Percentiles rank a stretch among this genome's conserved stretches.
These are phyloP conservation scores for Trametes maxima DNA, from an alignment of 768 basidiomycete species.

Conservation along the genomic window DNA sequence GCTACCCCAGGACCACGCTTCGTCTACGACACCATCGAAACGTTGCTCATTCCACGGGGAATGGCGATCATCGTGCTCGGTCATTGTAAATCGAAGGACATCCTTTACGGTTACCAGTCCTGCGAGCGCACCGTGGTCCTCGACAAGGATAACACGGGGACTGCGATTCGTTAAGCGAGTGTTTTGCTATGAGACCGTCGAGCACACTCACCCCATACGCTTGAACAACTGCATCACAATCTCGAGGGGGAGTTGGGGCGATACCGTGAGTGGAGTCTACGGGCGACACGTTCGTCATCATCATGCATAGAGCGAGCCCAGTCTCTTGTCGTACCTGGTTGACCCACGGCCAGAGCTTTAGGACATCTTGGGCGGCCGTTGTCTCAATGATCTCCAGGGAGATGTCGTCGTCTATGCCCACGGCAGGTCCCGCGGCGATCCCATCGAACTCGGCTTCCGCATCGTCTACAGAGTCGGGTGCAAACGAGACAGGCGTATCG, in stretches of 20 bases:
- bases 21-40: conserved; percentile 32
- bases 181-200: not conserved
- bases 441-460: conserved; percentile 48
- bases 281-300: not conserved
- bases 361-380: conserved; percentile 54
- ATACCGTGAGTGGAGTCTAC: conserved; percentile 93
- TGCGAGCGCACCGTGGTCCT: conserved; percentile 76
- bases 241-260: conserved; percentile 89
- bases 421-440: conserved; percentile 47
- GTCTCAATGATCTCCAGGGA: conserved; percentile 65
- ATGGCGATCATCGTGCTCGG: conserved; percentile 28
- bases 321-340: conserved; percentile 69
- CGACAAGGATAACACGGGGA: conserved; percentile 94
- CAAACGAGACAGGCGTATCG: conserved; percentile 77
- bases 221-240: conserved; percentile 98
- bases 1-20: conserved; percentile 28
- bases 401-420: conserved; percentile 70
- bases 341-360: conserved; percentile 88
- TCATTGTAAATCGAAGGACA: conserved; percentile 80
- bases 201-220: conserved; percentile 83
- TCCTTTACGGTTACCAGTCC: conserved; percentile 97
- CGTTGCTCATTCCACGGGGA: conserved; percentile 32
- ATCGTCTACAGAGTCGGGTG: conserved; percentile 50
- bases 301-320: not conserved
- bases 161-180: conserved; percentile 43